A percentile compares a stretch with the other conserved stretches of the same genome.
These are phyloP conservation scores for Acacia crassicarpa DNA, from an alignment of 306 rosid genomes.

Conservation along the genomic window DNA sequence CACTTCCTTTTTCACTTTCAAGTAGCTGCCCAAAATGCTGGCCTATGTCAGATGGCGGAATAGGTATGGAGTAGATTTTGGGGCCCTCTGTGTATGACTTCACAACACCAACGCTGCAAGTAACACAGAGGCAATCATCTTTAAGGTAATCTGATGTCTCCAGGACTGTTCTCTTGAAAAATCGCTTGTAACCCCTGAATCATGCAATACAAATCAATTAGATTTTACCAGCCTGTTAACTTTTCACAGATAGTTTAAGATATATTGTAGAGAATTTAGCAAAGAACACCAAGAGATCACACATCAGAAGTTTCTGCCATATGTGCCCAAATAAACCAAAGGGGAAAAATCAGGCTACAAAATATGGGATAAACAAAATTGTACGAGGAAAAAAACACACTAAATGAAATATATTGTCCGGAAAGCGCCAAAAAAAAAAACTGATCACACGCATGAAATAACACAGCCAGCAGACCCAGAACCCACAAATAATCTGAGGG, in stretches of 20 bases:
- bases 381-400: neutral
- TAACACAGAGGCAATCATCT: conserved; percentile 72
- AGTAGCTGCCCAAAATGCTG: conserved; percentile 69
- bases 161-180: conserved; percentile 66
- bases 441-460: neutral
- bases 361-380: neutral
- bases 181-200: conserved; percentile 85
- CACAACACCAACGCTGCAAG: conserved; percentile 81
- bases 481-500: conserved; percentile 1
- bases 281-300: neutral
- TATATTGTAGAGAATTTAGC: neutral
- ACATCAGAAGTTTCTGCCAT: neutral
- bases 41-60: conserved; percentile 64
- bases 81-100: conserved; percentile 77
- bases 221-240: neutral
- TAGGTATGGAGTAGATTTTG: conserved; percentile 61
- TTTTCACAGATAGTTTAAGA: conserved; percentile 21
- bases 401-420: neutral
- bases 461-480: neutral
- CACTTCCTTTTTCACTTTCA: conserved; percentile 70
- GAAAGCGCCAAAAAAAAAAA: neutral
- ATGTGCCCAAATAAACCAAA: neutral
- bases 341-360: neutral
- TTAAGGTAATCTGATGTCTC: conserved; percentile 82
- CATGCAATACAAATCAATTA: conserved; percentile 33